These are phyloP conservation scores for Tulasnella sp. DNA, from an alignment of 768 basidiomycete genomes.

Conservation along the genomic window DNA sequence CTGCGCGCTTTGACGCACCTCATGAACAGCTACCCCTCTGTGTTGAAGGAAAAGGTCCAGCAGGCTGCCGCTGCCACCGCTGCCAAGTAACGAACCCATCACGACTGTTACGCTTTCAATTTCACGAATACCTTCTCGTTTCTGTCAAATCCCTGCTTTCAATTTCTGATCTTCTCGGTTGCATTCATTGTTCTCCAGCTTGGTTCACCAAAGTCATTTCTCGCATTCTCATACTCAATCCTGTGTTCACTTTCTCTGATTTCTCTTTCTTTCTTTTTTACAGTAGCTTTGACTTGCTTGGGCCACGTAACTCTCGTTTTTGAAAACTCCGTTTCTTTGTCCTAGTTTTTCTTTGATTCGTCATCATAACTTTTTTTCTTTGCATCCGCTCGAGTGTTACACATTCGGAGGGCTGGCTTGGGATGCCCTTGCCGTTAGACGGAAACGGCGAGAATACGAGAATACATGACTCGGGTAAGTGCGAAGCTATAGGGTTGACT, in stretches of 20 bases:
- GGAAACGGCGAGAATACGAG: not conserved
- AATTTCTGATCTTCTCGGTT: not conserved
- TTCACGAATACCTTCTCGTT: not conserved
- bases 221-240: not conserved
- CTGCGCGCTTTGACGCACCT: slow-evolving; percentile 80
- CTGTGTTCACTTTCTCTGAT: not conserved
- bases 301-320: slow-evolving; percentile 18
- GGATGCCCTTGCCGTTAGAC: not conserved
- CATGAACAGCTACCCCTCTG: slow-evolving; percentile 81
- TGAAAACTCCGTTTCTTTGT: not conserved
- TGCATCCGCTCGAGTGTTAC: not conserved
- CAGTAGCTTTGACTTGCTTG: slow-evolving; percentile 13
- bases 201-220: slow-evolving; percentile 20
- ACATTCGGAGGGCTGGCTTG: not conserved
- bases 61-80: slow-evolving; percentile 30
- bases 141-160: not conserved
- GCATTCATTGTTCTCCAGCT: slow-evolving; percentile 17
- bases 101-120: slow-evolving; percentile 2
- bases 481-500: not conserved
- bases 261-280: not conserved
- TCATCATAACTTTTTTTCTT: not conserved
- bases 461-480: not conserved
- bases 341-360: not conserved
- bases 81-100: slow-evolving; percentile 20
- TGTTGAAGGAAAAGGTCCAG: slow-evolving; percentile 73